These are phyloP conservation scores for Mycena citricolor DNA, from an alignment of 1,284 basidiomycete species.

Conservation along the genomic window DNA sequence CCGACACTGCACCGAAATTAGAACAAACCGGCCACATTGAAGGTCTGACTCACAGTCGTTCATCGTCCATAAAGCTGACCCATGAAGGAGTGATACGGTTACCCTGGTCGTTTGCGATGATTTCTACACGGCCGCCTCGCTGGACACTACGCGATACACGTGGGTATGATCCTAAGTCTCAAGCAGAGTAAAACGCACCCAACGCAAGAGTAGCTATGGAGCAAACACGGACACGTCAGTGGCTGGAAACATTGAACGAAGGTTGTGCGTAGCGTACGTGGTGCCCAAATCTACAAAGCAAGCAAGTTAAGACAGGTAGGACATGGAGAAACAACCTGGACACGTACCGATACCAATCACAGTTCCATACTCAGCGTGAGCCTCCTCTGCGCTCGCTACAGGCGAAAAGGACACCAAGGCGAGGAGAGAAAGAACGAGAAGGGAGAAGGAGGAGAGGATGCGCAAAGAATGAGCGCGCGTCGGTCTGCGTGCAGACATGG, in stretches of 20 bases:
- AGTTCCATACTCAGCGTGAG: conserved; percentile 74
- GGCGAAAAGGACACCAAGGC: conserved; percentile 66
- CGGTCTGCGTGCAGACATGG: conserved; percentile 43
- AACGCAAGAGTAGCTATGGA: conserved; percentile 71
- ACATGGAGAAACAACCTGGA: not conserved
- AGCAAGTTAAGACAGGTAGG: conserved; percentile 24
- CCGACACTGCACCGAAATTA: conserved; percentile 53
- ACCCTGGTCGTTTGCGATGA: conserved; percentile 97
- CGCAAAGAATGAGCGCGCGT: conserved; percentile 59
- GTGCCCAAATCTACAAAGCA: conserved; percentile 68
- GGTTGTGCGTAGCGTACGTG: conserved; percentile 48
- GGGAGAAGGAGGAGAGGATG: conserved; percentile 62
- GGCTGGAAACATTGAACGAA: conserved; percentile 1
- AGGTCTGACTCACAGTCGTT: conserved; percentile 71
- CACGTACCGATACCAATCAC: conserved; percentile 92
- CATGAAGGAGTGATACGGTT: conserved; percentile 96
- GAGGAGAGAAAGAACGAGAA: conserved; percentile 63
- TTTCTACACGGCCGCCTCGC: conserved; percentile 90
- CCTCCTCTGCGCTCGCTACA: conserved; percentile 55
- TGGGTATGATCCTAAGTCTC: conserved; percentile 5
- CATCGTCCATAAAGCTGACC: conserved; percentile 89
- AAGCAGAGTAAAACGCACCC: conserved; percentile 43
- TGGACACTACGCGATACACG: conserved; percentile 66
- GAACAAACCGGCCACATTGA: not conserved
- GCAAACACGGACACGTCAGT: conserved; percentile 28